Percentiles rank a stretch among this genome's conserved stretches.
Evolutionary conservation across 306 rosid species (phyloP).

Genomic region (Cajanus cajan): DNA sequence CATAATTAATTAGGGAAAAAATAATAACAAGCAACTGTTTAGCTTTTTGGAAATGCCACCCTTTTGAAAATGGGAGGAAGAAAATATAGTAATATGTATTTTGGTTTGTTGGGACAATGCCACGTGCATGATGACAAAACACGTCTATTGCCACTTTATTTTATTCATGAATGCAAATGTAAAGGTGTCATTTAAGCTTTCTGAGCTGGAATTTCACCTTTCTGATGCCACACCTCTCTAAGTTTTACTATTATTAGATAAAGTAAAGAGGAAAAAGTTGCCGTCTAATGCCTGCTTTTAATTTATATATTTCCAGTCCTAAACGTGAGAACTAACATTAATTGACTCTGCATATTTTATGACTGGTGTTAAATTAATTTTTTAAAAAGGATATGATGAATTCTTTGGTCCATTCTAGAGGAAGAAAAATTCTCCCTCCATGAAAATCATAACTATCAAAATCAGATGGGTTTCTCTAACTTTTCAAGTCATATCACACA

Average conservation of each 20-base stretch:
- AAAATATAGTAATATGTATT: conserved; percentile 8
- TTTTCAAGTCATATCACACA: background rate
- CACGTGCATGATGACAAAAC: conserved; percentile 33
- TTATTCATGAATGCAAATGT: conserved; percentile 6
- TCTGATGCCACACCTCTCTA: conserved; percentile 36
- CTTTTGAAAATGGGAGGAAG: conserved; percentile 10
- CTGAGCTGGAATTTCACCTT: conserved; percentile 36
- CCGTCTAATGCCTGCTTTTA: background rate
- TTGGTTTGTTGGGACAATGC: conserved; percentile 24
- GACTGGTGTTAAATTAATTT: background rate
- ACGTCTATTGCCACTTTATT: background rate
- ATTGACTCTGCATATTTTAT: conserved; percentile 7
- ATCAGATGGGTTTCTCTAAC: background rate
- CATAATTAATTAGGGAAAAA: background rate
- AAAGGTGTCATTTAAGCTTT: conserved; percentile 25
- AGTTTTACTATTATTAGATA: conserved; percentile 25
- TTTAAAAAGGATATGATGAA: background rate
- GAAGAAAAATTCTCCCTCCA: background rate
- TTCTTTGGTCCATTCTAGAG: background rate
- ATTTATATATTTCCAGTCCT: background rate
- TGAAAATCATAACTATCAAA: conserved; percentile 11
- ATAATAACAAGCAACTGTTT: background rate
- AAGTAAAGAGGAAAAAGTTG: conserved; percentile 17
- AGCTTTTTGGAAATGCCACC: conserved; percentile 5
- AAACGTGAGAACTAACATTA: background rate